Percentiles rank a stretch among this genome's conserved stretches.
These are phyloP conservation scores for Letharia columbiana DNA, from an alignment of 495 filamentous ascomycete genomes.

Conservation along the genomic window DNA sequence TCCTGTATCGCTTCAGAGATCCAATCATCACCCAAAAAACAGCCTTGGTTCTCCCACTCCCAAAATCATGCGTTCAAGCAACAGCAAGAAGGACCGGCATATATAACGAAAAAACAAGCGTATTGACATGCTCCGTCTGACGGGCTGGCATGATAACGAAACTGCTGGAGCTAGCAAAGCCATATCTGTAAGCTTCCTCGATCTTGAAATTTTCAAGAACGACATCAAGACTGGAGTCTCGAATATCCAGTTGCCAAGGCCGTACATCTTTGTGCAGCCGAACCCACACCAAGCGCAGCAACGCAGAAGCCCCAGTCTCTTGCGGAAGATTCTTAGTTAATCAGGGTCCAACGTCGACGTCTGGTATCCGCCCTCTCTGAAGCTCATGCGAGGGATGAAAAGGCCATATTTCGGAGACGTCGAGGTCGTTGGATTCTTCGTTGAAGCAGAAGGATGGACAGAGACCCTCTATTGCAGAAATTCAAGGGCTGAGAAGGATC, in stretches of 20 bases:
- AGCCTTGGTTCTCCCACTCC: background rate
- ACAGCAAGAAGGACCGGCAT: background rate
- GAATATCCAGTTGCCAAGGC: background rate
- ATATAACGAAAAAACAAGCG: background rate
- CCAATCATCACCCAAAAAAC: background rate
- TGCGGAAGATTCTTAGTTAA: background rate
- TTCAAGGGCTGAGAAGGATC: background rate
- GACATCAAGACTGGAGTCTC: background rate
- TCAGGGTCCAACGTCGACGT: background rate
- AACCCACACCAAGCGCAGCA: background rate
- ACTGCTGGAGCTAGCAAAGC: background rate
- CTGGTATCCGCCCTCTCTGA: background rate
- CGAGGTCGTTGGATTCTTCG: background rate
- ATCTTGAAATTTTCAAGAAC: background rate
- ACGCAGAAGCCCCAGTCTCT: background rate
- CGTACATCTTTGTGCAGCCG: background rate
- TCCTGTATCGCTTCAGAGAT: background rate
- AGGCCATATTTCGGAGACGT: background rate
- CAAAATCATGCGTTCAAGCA: background rate
- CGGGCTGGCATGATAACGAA: background rate
- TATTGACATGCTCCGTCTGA: background rate
- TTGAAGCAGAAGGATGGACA: background rate
- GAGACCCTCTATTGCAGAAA: background rate
- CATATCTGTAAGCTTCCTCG: background rate
- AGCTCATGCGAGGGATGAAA: background rate